Evolutionary conservation across 257 asterid genomes (phyloP), one percentile per base, ranked within the genome.

Genomic region (Nicotiana otophora): DNA sequence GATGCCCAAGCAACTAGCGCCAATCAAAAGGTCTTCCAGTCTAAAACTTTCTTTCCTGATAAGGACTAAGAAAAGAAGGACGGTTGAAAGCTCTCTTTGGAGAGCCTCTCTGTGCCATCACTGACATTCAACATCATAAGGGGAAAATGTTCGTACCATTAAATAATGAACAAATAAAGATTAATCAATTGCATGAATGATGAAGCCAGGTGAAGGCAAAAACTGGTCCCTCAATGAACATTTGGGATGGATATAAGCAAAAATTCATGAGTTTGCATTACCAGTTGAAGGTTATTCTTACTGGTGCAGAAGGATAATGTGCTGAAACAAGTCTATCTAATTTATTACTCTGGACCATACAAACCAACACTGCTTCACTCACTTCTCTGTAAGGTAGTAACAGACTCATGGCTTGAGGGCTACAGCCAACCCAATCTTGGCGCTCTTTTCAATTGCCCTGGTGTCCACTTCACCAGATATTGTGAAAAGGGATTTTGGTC

Each of bases 401-500:
- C 54, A 1, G 4, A 48, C 39, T 95, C 95, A 96, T 33, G 99
- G 98, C 84, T 93, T 94, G 74, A 96, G 97, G 66, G 97, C 98
- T 17, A 96, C 83, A 68, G 98, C 95, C 86, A 96, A 77, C 48
- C 99, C 99, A 5, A 96, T 82, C 87, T 94, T 94, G 0, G 99
- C 97, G 28, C 97, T 96, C 84, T 93, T 96, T 89, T 96, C 99
- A 11, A 93, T 87, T 69, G 99, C 98, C 85, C 90, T 82, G 11
- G 99, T 94, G 92, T 96, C 98, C 74, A 96, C 98, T 87, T 96
- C 99, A 53, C 99, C 98, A 0, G 99, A 92, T 55, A 96, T 91
- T 70, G 98, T 96, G 90, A 96, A 69, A 83, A 94, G 89, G 48
- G 99, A 96, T 84, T 83, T 94, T 9, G 99, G 98, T 76, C 95